Evolutionary conservation across 352 stramenopile species (phyloP), one percentile per base, ranked within the genome.

Genomic region (Phytophthora macrochlamydospora): DNA sequence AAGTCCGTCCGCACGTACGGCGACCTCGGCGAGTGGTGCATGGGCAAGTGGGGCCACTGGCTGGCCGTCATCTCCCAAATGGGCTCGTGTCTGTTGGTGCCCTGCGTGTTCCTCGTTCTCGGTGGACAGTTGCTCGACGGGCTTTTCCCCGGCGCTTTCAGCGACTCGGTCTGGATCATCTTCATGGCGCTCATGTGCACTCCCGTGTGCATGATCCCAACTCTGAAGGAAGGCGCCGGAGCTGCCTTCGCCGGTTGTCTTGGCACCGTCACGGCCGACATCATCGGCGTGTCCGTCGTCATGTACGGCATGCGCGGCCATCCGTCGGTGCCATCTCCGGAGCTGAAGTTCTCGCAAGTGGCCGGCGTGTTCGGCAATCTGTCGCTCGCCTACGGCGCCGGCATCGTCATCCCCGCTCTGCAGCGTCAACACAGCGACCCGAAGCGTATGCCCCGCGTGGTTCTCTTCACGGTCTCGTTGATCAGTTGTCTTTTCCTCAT

Each of bases 181-280:
- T 56, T 88, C 49, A 88, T 88, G 79, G 77, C 75, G 0, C 29
- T 83, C 33, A 79, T 68, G 56, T 57, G 76, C 38, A 44, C 76
- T n/a, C 79, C 77, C 6, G 73, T 86, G 50, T 79, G 75, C 59
- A 59, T 89, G 13, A 80, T 81, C 49, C 79, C 79, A 32, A 88
- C 79, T 6, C 62, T 88, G 13, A 84, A 88, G 59, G 76, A 88
- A 61, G 69, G 75, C 29, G 79, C 76, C 0, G 71, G 68, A 3
- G 73, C 71, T 2, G 79, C 79, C 1, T 82, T 85, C 11, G 75
- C 79, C 29, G 79, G 79, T 37, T 83, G 71, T 52, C 42, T 86
- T 12, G 76, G 79, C 13, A 89, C 77, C 0, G 71, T 69, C 24
- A 55, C 64, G n/a, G 62, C 62, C 14, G 62, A 69, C 18, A 35